Base-by-base conservation (phyloP, 2,329 filamentous ascomycete species). In the Elsinoe arachidis region DNA sequence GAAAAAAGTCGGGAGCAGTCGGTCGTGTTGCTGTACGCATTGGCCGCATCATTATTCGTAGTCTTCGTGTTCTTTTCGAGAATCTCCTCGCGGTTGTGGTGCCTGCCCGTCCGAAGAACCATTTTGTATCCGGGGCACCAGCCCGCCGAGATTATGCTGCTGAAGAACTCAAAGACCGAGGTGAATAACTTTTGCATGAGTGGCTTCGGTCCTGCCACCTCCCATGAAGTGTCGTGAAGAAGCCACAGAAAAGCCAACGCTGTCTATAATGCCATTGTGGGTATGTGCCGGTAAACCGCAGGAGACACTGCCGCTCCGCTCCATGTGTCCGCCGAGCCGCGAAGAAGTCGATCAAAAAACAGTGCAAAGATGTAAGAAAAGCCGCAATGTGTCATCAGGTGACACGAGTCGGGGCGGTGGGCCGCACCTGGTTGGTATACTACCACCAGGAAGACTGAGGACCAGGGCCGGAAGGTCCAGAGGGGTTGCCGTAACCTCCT, bases 401-500 rank as follows among this genome's bases (percentile, higher is more conserved):
- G 35, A 53, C 33, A n/a, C 34, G 15, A 15, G 49, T 35, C 17
- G 49, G 9, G 19, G 34, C 34, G n/a, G 30, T 26, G 49, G 33
- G 19, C 44, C 38, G 37, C 14, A 44, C 35, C 49, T 53, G 53
- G 39, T 38, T 26, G 55, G 52, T 57, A 59, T 58, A 73, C 68
- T 81, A 82, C 79, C 79, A 89, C 86, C 86, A 88, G 64, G 82
- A 85, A 61, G 78, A 84, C 63, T 65, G 65, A 49, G 59, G 58
- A 52, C 66, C 66, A 69, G 83, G 82, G 68, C 81, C 81, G 60
- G 81, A 81, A 56, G 71, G 77, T 63, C 80, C 80, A 63, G 80
- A 78, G 65, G 85, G 85, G 74, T 87, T 86, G 72, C 86, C 85
- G 73, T 88, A 88, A 72, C 81, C 73, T 60, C 81, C 74, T 44